phyloP scores from a whole-genome alignment of 768 basidiomycete genomes.

The Tricholoma sp. region DNA sequence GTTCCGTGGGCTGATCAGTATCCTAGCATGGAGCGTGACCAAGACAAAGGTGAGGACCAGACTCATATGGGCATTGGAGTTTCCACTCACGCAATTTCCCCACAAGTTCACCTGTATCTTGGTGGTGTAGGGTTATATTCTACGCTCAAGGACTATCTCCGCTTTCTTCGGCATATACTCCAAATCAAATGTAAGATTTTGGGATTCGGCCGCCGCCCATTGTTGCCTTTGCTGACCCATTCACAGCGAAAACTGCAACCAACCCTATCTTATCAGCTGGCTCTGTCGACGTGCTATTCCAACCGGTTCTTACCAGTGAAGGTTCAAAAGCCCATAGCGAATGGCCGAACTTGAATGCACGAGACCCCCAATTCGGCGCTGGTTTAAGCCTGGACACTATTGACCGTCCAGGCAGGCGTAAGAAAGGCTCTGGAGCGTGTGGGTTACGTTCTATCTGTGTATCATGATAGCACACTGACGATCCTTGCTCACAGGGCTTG shows the following conservation, averaged over 20 bases:
- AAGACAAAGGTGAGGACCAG: constrained; percentile 9
- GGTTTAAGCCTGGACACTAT: constrained; percentile 21
- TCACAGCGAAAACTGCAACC: constrained; percentile 7
- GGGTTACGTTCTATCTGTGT: constrained; percentile 4
- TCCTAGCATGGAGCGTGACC: constrained; percentile 10
- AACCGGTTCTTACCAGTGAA: constrained; percentile 8
- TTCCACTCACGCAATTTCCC: not conserved
- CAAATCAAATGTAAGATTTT: constrained; percentile 7
- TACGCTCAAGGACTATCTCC: constrained; percentile 13
- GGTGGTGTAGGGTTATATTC: constrained; percentile 11
- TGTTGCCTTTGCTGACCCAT: not conserved
- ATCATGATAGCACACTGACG: not conserved
- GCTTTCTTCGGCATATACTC: constrained; percentile 11
- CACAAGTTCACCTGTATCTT: constrained; percentile 13
- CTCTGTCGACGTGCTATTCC: constrained; percentile 9
- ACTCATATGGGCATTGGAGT: not conserved
- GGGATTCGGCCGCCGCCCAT: not conserved
- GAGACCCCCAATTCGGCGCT: constrained; percentile 23
- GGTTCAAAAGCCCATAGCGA: constrained; percentile 1
- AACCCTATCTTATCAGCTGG: constrained; percentile 8
- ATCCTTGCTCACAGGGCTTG: constrained; percentile 19
- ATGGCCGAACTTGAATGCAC: not conserved
- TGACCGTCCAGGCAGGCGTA: constrained; percentile 23
- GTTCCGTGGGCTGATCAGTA: constrained; percentile 9
- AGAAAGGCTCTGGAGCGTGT: constrained; percentile 28